A percentile compares a stretch with the other conserved stretches of the same genome.
Conservation (phyloP, 345 rosid genomes). For the Aquilaria yunnanensis region DNA sequence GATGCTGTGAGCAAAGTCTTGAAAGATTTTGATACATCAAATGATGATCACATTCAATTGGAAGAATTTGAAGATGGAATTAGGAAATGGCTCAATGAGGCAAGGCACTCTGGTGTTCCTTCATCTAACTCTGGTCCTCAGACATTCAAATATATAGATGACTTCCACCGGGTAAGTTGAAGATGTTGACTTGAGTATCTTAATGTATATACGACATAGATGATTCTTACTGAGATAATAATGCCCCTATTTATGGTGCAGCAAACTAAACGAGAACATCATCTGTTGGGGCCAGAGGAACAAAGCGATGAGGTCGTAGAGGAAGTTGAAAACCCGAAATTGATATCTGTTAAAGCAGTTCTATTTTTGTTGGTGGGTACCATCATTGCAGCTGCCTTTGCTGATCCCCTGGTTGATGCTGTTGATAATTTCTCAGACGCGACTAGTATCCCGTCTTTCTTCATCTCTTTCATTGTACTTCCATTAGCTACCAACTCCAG, state of each 20-base stretch:
- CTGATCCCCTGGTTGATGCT: slow-evolving; percentile 94
- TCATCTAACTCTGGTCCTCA: slow-evolving; percentile 34
- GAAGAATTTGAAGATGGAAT: slow-evolving; percentile 55
- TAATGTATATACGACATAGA: slow-evolving; percentile 3
- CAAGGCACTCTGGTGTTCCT: slow-evolving; percentile 34
- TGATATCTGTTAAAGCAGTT: slow-evolving; percentile 64
- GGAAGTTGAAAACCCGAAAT: slow-evolving; percentile 39
- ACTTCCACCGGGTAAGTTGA: slow-evolving; percentile 45
- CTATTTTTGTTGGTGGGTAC: slow-evolving; percentile 68
- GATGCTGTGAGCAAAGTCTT: slow-evolving; percentile 62
- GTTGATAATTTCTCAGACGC: slow-evolving; percentile 84
- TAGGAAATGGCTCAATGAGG: slow-evolving; percentile 43
- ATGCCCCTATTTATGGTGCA: slow-evolving; percentile 21
- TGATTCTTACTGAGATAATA: background rate
- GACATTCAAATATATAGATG: slow-evolving; percentile 37
- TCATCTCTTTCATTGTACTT: slow-evolving; percentile 85
- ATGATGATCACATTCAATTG: slow-evolving; percentile 26
- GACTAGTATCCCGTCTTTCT: slow-evolving; percentile 92
- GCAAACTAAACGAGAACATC: slow-evolving; percentile 75
- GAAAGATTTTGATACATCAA: slow-evolving; percentile 58
- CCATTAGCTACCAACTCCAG: slow-evolving; percentile 88
- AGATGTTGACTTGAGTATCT: slow-evolving; percentile 2
- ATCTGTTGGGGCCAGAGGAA: slow-evolving; percentile 38
- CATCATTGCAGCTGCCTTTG: slow-evolving; percentile 78
- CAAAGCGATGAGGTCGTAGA: slow-evolving; percentile 43